Evolutionary conservation across 352 stramenopile species (phyloP).

Genomic region (Globisporangium sylvaticum): DNA sequence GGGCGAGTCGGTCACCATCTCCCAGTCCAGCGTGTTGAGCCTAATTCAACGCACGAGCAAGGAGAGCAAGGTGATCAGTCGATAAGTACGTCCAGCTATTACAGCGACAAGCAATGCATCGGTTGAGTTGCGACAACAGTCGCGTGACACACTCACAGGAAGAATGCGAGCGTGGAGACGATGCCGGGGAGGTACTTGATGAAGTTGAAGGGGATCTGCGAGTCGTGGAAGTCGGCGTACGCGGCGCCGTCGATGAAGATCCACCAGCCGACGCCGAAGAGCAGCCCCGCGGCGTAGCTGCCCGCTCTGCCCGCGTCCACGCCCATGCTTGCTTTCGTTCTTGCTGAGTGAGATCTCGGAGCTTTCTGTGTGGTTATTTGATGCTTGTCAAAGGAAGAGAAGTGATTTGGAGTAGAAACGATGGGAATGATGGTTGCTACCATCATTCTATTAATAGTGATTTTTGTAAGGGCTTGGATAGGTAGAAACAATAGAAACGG

Average conservation of each 20-base stretch:
- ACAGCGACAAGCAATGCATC: neutral
- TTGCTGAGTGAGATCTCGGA: neutral
- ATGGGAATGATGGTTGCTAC: neutral
- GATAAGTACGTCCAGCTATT: neutral
- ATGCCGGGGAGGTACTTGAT: conserved; percentile 55
- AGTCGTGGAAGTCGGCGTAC: conserved; percentile 34
- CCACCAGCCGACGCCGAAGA: conserved; percentile 62
- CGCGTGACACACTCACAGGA: conserved; percentile 30
- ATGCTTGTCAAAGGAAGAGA: conserved; percentile 7
- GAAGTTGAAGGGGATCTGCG: conserved; percentile 58
- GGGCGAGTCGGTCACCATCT: conserved; percentile 51
- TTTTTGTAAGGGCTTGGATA: neutral
- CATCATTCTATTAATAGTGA: neutral
- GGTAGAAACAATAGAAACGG: conserved; percentile 2
- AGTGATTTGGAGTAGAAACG: conserved; percentile 1
- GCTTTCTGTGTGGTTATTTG: neutral
- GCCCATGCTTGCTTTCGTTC: conserved; percentile 7
- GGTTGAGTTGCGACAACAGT: neutral
- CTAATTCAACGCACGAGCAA: conserved; percentile 14
- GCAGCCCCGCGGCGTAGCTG: conserved; percentile 43
- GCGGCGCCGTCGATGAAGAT: conserved; percentile 51
- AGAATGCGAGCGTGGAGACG: conserved; percentile 52
- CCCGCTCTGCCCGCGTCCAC: conserved; percentile 33
- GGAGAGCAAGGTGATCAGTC: neutral
- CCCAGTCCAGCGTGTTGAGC: conserved; percentile 62